These are phyloP conservation scores for Ilex asprella DNA, from an alignment of 257 asterid species.

Conservation along the genomic window DNA sequence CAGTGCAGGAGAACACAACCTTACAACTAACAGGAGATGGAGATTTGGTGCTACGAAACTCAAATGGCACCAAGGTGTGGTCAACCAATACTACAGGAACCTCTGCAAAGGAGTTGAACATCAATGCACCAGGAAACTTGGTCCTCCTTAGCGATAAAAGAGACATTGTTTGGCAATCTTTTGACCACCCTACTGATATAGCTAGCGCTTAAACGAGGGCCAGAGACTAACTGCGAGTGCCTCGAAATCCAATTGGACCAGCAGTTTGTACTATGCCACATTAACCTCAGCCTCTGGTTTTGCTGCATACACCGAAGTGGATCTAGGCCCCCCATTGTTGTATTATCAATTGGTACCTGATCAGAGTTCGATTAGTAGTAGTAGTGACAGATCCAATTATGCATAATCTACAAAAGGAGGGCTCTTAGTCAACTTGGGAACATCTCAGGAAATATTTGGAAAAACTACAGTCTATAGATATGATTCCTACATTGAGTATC, in stretches of 20 bases:
- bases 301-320: background rate
- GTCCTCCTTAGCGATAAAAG: background rate
- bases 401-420: background rate
- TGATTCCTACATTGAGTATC: background rate
- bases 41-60: background rate
- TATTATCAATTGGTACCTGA: background rate
- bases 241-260: background rate
- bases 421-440: background rate
- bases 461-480: too few relatives aligned
- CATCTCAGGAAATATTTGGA: background rate
- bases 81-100: background rate
- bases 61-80: background rate
- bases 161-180: background rate
- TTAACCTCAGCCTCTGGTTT: background rate
- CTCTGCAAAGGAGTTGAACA: background rate
- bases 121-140: background rate
- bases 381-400: background rate
- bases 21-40: background rate
- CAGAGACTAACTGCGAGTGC: background rate
- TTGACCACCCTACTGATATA: background rate
- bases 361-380: background rate
- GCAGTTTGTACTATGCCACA: background rate
- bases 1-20: background rate
- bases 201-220: background rate
- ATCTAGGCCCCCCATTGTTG: background rate